These are phyloP conservation scores for Alternaria dauci DNA, from an alignment of 2,329 filamentous ascomycete species.

Conservation along the genomic window DNA sequence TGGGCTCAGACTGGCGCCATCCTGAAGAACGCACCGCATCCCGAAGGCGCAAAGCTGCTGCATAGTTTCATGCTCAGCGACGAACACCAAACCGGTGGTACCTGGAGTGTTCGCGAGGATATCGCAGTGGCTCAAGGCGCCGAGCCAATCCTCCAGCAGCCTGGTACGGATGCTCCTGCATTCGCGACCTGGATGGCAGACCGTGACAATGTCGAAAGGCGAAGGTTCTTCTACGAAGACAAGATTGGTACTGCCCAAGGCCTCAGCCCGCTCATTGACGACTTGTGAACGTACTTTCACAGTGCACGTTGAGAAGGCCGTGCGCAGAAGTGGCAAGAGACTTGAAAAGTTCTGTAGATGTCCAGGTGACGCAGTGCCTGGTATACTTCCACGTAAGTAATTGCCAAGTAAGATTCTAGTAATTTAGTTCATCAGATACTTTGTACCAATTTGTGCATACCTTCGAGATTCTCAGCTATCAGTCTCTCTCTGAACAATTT, in stretches of 20 bases:
- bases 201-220: slow-evolving; percentile 53
- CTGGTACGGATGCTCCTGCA: slow-evolving; percentile 48
- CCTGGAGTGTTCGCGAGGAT: slow-evolving; percentile 52
- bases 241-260: slow-evolving; percentile 56
- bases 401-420: background rate
- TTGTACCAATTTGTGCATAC: fast-evolving
- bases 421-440: background rate
- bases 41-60: slow-evolving; percentile 62
- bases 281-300: slow-evolving; percentile 13
- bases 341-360: background rate
- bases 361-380: background rate
- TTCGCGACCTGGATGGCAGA: slow-evolving; percentile 57
- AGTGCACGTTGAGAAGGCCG: background rate
- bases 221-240: slow-evolving; percentile 55
- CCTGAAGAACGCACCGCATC: slow-evolving; percentile 58
- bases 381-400: background rate
- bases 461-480: background rate
- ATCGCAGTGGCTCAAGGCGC: slow-evolving; percentile 33
- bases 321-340: background rate
- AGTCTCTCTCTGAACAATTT: too few species aligned
- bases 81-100: slow-evolving; percentile 50
- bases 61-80: slow-evolving; percentile 57
- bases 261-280: slow-evolving; percentile 48
- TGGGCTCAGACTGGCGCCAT: slow-evolving; percentile 63
- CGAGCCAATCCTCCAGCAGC: slow-evolving; percentile 41